These are phyloP conservation scores for Stagonosporopsis cucurbitacearum DNA, from an alignment of 2,329 filamentous ascomycete genomes.

Conservation along the genomic window DNA sequence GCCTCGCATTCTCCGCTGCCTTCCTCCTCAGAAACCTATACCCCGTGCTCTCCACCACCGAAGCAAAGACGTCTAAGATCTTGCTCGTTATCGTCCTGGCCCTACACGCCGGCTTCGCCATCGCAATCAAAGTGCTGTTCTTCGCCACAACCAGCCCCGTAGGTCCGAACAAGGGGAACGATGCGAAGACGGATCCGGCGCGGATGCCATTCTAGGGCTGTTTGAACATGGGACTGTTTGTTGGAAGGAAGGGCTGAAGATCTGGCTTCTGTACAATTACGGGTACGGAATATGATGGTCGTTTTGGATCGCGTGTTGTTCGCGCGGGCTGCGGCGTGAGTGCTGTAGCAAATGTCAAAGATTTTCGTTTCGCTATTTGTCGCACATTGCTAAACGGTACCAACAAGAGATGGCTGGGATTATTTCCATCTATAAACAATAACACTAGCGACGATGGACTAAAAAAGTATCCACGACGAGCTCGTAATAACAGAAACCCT, in stretches of 20 bases:
- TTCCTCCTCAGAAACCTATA: slow-evolving; percentile 53
- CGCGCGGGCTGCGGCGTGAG: neutral
- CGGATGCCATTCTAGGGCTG: slow-evolving; percentile 25
- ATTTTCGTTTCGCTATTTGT: no score
- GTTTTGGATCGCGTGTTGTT: neutral
- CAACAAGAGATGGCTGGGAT: neutral
- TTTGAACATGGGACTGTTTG: neutral
- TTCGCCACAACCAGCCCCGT: slow-evolving; percentile 69
- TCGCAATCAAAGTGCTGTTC: slow-evolving; percentile 96
- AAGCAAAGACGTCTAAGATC: slow-evolving; percentile 88
- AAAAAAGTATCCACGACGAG: neutral
- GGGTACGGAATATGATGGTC: neutral
- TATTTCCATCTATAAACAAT: neutral
- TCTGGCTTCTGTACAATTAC: neutral
- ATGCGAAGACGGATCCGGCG: slow-evolving; percentile 30
- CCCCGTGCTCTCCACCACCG: slow-evolving; percentile 90
- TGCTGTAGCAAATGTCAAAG: neutral
- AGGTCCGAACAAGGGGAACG: slow-evolving; percentile 34
- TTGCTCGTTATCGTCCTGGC: slow-evolving; percentile 82
- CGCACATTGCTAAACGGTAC: neutral
- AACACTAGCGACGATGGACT: neutral
- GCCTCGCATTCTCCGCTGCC: slow-evolving; percentile 47
- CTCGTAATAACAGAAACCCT: no score
- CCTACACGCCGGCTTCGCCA: slow-evolving; percentile 85
- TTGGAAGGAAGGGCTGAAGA: neutral